Conservation (phyloP, 805 yeast genomes). For the Barnettozyma californica region DNA sequence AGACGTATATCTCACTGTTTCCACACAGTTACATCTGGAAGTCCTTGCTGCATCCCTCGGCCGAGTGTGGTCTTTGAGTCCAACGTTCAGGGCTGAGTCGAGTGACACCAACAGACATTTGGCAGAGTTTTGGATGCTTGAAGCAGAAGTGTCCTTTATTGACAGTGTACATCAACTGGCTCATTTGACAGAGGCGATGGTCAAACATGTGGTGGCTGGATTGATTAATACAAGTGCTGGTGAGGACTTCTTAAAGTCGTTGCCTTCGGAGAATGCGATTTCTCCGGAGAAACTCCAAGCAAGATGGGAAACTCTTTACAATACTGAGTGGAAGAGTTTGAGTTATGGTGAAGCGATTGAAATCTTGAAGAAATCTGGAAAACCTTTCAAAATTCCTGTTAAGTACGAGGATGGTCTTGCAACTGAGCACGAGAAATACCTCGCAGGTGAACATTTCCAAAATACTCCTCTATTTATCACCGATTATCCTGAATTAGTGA, state of each 20-base stretch:
- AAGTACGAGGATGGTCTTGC: constrained; percentile 69
- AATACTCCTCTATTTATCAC: constrained; percentile 79
- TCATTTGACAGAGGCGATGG: constrained; percentile 62
- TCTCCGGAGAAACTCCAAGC: constrained; percentile 30
- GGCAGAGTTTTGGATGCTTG: constrained; percentile 97
- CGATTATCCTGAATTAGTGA: constrained; percentile 71
- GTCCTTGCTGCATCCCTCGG: constrained; percentile 66
- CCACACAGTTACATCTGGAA: constrained; percentile 89
- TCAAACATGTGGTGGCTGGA: constrained; percentile 42
- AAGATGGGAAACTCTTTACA: constrained; percentile 58
- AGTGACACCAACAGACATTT: constrained; percentile 89
- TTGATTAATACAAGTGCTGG: constrained; percentile 24
- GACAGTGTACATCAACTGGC: constrained; percentile 56
- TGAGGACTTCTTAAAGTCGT: constrained; percentile 22
- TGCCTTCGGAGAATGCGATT: constrained; percentile 18
- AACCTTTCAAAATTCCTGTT: constrained; percentile 40
- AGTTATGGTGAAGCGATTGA: constrained; percentile 75
- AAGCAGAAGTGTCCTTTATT: constrained; percentile 78
- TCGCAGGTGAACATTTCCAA: constrained; percentile 62
- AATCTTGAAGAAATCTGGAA: constrained; percentile 31
- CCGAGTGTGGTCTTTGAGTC: constrained; percentile 83
- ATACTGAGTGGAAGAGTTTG: constrained; percentile 57
- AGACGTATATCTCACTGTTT: constrained; percentile 74
- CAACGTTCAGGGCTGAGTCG: constrained; percentile 91
- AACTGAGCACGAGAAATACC: constrained; percentile 88